Base-by-base conservation (phyloP, 2,329 filamentous ascomycete species). In the Leptographium lundbergii region DNA sequence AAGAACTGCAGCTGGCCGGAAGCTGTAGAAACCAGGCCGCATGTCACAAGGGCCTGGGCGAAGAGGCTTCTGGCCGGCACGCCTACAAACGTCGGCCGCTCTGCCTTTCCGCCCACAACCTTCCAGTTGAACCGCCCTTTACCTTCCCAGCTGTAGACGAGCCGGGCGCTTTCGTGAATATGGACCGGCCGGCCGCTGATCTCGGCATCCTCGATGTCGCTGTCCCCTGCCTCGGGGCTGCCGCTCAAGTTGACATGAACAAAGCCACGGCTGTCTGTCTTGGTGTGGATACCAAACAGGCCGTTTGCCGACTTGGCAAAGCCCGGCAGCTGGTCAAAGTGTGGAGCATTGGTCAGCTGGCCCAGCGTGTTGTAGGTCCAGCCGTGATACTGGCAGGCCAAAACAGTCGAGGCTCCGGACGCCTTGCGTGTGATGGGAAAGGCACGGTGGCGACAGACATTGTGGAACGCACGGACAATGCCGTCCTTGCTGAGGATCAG, bases 321-420 rank as follows among this genome's bases (percentile, higher is more conserved):
- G n/a, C 58, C 54, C 7, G 42, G 47, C 2, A 57, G 19, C 29
- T 53, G 34, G 17, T 59, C 58, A 34, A 59, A 59, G 10, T 59
- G 58, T 1, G 58, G 58, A 5, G 58, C 58, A 7, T 45, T 57
- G 1, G 36, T 54, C 9, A 59, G 54, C 22, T 59, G 54, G 19
- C 58, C 58, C 0, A 57, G 48, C 6, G 58, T 48, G 39, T 59
- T 59, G 58, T 59, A 59, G 50, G 29, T 56, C 58, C 58, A 59
- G 19, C 58, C 58, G 25, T 59, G 58, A 19, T 59, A 59, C n/a
- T 56, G 58, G 36, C 58, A 59, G 39, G 48, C 54, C 7, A 59
- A 27, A 1, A 59, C 39, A 19, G n/a, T 36, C 3, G 58, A 19
- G 1, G 36, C 17, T 6, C 58, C 58, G 1, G 58, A 25, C 5